A percentile compares a stretch with the other conserved stretches of the same genome.
Evolutionary conservation across 768 basidiomycete species (phyloP).

Genomic region (Trametes meyenii): DNA sequence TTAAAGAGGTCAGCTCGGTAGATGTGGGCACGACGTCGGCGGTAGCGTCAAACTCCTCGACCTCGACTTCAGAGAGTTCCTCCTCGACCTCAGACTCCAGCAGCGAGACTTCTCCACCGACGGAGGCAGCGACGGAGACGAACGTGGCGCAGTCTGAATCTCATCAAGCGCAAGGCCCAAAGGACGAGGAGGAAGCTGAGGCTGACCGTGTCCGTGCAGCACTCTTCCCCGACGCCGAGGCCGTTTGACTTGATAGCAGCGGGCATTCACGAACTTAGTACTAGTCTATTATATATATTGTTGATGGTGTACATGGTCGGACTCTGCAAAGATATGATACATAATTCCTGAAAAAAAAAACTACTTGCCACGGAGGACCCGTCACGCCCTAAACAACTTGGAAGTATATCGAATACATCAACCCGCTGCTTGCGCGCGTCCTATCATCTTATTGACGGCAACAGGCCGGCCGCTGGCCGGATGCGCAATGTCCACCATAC

Average conservation of each 20-base stretch:
- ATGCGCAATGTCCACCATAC: conserved; percentile 58
- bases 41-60: neutral
- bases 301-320: conserved; percentile 12
- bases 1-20: conserved; percentile 6
- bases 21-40: conserved; percentile 6
- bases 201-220: conserved; percentile 40
- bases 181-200: conserved; percentile 37
- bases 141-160: neutral
- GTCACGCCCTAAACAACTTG: neutral
- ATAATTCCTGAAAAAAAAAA: neutral
- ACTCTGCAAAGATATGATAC: conserved; percentile 9
- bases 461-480: conserved; percentile 51
- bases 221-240: conserved; percentile 37
- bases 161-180: conserved; percentile 30
- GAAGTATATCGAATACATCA: neutral
- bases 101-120: neutral
- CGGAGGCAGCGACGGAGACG: neutral
- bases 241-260: neutral
- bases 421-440: conserved; percentile 60
- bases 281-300: conserved; percentile 8
- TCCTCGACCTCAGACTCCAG: neutral
- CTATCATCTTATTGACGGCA: conserved; percentile 72
- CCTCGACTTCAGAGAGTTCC: neutral
- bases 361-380: neutral
- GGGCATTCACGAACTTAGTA: neutral